phyloP scores from a whole-genome alignment of 805 yeast genomes.

The Zygosaccharomyces bisporus region DNA sequence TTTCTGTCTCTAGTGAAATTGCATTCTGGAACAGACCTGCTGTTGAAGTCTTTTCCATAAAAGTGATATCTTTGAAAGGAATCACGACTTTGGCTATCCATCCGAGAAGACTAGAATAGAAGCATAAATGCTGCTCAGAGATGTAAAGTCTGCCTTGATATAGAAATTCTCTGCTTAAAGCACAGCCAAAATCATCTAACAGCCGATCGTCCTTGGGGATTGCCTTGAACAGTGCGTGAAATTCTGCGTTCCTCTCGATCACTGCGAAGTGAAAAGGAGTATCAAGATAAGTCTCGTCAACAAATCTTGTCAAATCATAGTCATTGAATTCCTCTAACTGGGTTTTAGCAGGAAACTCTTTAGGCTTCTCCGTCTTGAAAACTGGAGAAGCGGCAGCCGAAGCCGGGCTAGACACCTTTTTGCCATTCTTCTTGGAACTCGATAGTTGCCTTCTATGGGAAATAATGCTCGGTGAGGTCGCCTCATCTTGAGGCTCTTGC shows the following conservation, averaged over 20 bases:
- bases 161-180: conserved; percentile 78
- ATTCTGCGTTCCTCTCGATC: conserved; percentile 62
- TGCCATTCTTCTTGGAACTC: conserved; percentile 10
- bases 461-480: conserved; percentile 28
- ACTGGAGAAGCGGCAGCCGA: conserved; percentile 7
- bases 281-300: conserved; percentile 53
- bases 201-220: conserved; percentile 67
- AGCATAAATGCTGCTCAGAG: conserved; percentile 73
- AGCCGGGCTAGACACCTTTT: conserved; percentile 1
- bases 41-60: conserved; percentile 68
- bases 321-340: conserved; percentile 10
- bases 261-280: conserved; percentile 64
- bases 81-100: conserved; percentile 84
- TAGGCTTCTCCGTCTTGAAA: conserved; percentile 22
- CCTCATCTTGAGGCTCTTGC: conserved; percentile 6
- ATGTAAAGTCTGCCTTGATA: conserved; percentile 85
- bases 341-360: conserved; percentile 15
- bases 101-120: conserved; percentile 75
- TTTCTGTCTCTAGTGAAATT: conserved; percentile 60
- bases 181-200: conserved; percentile 87
- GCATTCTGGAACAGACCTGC: conserved; percentile 93
- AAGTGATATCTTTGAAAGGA: conserved; percentile 62
- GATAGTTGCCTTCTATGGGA: conserved; percentile 32
- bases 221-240: conserved; percentile 68
- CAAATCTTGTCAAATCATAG: conserved; percentile 43